phyloP scores from a whole-genome alignment of 768 basidiomycete species.

The Neoboletus magnificus region DNA sequence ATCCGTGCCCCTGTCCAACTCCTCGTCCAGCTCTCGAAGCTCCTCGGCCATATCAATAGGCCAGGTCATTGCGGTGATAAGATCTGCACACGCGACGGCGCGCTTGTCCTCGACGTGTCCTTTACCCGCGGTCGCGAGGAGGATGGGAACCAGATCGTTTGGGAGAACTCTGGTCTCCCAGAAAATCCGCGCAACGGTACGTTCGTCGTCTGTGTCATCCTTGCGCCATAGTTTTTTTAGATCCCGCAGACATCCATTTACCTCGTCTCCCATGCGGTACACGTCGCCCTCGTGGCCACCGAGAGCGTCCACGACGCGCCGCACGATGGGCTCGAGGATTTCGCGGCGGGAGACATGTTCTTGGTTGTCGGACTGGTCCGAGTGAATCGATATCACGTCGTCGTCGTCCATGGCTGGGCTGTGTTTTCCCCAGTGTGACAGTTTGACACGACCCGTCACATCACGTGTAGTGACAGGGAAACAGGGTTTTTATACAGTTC shows the following conservation, averaged over 20 bases:
- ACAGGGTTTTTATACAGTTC: background rate
- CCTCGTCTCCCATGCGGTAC: conserved; percentile 80
- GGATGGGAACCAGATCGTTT: conserved; percentile 85
- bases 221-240: conserved; percentile 94
- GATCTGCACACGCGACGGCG: conserved; percentile 79
- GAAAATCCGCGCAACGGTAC: conserved; percentile 91
- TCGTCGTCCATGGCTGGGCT: conserved; percentile 23
- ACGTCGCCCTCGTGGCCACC: conserved; percentile 66
- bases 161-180: conserved; percentile 82
- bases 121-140: conserved; percentile 75
- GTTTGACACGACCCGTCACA: conserved; percentile 25
- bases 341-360: conserved; percentile 42
- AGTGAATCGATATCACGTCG: conserved; percentile 35
- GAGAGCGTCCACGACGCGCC: conserved; percentile 73
- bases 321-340: conserved; percentile 65
- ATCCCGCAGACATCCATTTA: conserved; percentile 84
- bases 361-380: conserved; percentile 26
- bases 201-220: conserved; percentile 95
- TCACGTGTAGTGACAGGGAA: conserved; percentile 22
- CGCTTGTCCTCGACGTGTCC: conserved; percentile 78
- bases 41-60: conserved; percentile 96
- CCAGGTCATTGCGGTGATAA: conserved; percentile 98
- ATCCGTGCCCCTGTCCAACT: conserved; percentile 75
- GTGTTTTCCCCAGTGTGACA: conserved; percentile 12
- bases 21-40: conserved; percentile 85